Base-by-base conservation (phyloP, 1,284 basidiomycete genomes). In the Pascua guehoae region DNA sequence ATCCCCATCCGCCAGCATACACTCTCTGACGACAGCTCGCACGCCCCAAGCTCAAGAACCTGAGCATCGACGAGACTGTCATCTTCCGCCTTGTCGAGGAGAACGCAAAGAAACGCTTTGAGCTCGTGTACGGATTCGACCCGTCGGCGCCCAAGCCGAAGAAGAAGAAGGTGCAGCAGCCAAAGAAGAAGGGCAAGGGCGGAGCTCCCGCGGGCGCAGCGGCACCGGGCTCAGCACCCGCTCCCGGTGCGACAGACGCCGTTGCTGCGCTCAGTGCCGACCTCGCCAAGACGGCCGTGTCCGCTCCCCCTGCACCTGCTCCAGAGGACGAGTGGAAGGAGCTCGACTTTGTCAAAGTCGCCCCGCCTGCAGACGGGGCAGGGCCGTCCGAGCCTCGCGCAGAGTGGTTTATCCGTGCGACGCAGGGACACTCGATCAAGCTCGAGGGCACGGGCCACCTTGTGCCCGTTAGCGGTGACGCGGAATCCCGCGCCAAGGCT, bases 371-470 rank as follows among this genome's bases (percentile, higher is more conserved):
- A 9, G 50, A 51, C 36, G 51, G 52, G 9, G 18, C 47, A 18
- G 24, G 43, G 38, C 50, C 41, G 18, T 44, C 45, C 14, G 49
- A 53, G 8, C 47, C 49, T 8, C 40, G 11, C n/a, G 70, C 64
- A 12, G 74, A 82, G 17, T 89, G 87, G 84, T 93, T 87, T 85
- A 93, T 97, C 64, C 82, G 91, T 48, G 95, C 95, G 0, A 91
- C 91, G 61, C 95, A 98, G 76, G 96, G 95, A 0, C 95, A 98
- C 78, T 89, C 91, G 47, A 77, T 94, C 24, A 85, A 89, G 39
- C 75, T 91, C 47, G 85, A 85, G 2, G 83, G 93, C 5, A 68
- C 78, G 8, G 82, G 83, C 1, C 79, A 73, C 42, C 62, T 77
- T 12, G 66, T 65, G 12, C 55, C 60, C 10, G 64, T 78, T 5